Evolutionary conservation across 805 yeast genomes (phyloP).

Genomic region (Saccharomyces mikatae): DNA sequence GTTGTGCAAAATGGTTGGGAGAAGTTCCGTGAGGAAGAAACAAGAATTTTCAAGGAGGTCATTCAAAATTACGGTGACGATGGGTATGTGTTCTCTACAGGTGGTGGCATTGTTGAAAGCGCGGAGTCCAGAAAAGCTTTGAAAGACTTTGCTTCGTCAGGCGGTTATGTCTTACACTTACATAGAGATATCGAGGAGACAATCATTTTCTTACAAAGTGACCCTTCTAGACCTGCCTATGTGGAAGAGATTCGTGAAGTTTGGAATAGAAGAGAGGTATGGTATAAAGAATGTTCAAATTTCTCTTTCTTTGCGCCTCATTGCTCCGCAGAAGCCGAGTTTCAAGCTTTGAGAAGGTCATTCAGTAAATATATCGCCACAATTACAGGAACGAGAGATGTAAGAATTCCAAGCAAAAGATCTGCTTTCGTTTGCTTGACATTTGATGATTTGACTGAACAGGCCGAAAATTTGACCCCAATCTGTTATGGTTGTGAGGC

Average conservation of each 20-base stretch:
- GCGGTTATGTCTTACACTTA: slow-evolving; percentile 81
- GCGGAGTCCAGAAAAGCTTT: slow-evolving; percentile 57
- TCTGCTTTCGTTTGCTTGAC: slow-evolving; percentile 72
- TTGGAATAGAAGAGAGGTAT: slow-evolving; percentile 71
- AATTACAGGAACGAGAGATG: slow-evolving; percentile 47
- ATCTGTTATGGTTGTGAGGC: slow-evolving; percentile 68
- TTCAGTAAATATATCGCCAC: slow-evolving; percentile 50
- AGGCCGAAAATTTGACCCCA: slow-evolving; percentile 40
- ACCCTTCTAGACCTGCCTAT: slow-evolving; percentile 83
- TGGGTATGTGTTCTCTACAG: slow-evolving; percentile 77
- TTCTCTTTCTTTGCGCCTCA: slow-evolving; percentile 70
- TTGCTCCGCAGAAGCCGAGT: slow-evolving; percentile 48
- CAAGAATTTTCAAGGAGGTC: slow-evolving; percentile 44
- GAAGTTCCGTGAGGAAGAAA: slow-evolving; percentile 66
- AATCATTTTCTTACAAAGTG: slow-evolving; percentile 62
- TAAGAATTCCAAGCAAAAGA: slow-evolving; percentile 31
- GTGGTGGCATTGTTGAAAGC: slow-evolving; percentile 91
- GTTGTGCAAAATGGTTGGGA: slow-evolving; percentile 76
- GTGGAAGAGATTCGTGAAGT: slow-evolving; percentile 71
- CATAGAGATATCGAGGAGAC: slow-evolving; percentile 84
- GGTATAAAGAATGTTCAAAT: slow-evolving; percentile 77
- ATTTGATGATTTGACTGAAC: slow-evolving; percentile 46
- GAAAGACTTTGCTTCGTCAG: slow-evolving; percentile 43
- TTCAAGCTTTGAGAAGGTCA: slow-evolving; percentile 47
- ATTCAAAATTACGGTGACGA: slow-evolving; percentile 31